These are phyloP conservation scores for Durio zibethinus DNA, from an alignment of 345 rosid genomes.

Conservation along the genomic window DNA sequence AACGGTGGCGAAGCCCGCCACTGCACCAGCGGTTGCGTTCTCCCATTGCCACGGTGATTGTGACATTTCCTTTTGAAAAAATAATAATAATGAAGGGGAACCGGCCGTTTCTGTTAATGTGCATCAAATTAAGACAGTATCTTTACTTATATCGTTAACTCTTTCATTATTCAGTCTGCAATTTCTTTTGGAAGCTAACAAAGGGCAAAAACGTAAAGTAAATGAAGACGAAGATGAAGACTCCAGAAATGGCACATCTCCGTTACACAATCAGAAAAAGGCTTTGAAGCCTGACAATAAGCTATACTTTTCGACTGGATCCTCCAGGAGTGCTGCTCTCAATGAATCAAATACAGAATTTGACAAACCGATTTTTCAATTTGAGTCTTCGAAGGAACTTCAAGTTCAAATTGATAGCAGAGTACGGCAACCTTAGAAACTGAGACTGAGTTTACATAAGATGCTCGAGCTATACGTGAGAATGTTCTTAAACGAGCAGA, in stretches of 20 bases:
- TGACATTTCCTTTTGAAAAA: neutral
- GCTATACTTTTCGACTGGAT: constrained; percentile 63
- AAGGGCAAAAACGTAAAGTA: constrained; percentile 65
- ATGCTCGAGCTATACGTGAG: constrained; percentile 83
- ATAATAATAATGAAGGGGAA: too few relatives aligned
- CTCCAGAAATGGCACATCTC: constrained; percentile 35
- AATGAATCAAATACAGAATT: constrained; percentile 28
- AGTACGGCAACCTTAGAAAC: constrained; percentile 82
- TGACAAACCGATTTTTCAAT: constrained; percentile 63
- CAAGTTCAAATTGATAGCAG: constrained; percentile 79
- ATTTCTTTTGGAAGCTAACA: constrained; percentile 76
- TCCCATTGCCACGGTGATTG: constrained; percentile 69
- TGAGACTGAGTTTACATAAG: constrained; percentile 75
- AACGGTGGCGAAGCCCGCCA: constrained; percentile 89
- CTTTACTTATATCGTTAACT: neutral
- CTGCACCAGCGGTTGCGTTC: constrained; percentile 80
- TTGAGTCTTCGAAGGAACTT: constrained; percentile 82
- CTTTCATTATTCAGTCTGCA: constrained; percentile 53
- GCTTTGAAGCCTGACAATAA: constrained; percentile 50
- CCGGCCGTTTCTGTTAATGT: too few relatives aligned
- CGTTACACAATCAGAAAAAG: constrained; percentile 51
- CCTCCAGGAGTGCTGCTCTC: constrained; percentile 38
- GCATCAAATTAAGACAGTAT: too few relatives aligned
- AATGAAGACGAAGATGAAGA: constrained; percentile 50
- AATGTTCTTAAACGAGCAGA: constrained; percentile 69